Evolutionary conservation across 441 rosid genomes (phyloP), one percentile per base, ranked within the genome.

Genomic region (Erysimum pusillum): DNA sequence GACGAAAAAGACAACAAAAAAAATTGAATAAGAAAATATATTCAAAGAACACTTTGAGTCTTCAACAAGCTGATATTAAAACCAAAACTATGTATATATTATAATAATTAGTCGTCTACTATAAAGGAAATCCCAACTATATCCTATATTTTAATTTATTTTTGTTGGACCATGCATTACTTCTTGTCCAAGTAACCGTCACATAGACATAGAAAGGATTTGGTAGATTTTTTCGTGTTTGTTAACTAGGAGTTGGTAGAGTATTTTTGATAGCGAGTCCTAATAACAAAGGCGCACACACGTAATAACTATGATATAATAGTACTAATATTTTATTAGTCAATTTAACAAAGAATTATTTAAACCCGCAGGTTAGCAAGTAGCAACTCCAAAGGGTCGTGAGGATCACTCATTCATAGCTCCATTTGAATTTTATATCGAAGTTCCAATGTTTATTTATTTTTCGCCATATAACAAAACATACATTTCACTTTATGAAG

Each of bases 141-240:
- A 39, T 53, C 52, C 54, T 4, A 54, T 51, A 2, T 28, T 1
- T 17, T 15, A 17, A 7, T 18, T 20, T 39, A 12, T 13, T 56
- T 22, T 25, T 15, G 44, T 69, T 0, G 12, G 5, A 15, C 2
- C 28, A 69, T 31, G 18, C 8, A 56, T 69, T 56, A 54, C 42
- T 69, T 69, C 0, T 56, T 28, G 32, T 4, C 53, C 73, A 56
- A 69, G 73, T 69, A 56, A 69, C 13, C 15, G 28, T 1, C 15
- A 25, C 18, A 2, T 54, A 14, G 6, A 4, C 45, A 60, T 17
- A 38, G 0, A 25, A 67, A 5, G 1, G 53, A 11, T 56, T 42
- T 31, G 74, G 73, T 41, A 15, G 17, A 7, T 2, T 2, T n/a
- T 45, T 45, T 7, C 28, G 2, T 25, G 28, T 25, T 22, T 25